Evolutionary conservation across 2,329 filamentous ascomycete genomes (phyloP).

Genomic region (Trichophyton mentagrophytes): DNA sequence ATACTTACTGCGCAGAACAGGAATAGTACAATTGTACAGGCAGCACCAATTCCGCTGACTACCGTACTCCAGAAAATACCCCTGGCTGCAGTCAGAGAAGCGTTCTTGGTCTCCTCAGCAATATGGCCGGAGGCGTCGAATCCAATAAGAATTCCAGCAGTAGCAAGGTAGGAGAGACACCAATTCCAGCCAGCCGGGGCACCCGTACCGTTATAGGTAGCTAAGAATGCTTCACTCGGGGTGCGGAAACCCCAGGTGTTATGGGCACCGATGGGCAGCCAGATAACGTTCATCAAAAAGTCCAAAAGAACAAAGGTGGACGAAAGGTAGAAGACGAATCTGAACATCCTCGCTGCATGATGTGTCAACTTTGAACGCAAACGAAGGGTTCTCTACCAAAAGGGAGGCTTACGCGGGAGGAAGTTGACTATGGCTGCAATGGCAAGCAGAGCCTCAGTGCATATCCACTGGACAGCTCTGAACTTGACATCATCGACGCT

Average conservation of each 20-base stretch:
- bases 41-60: slow-evolving; percentile 43
- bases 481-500: slow-evolving; percentile 44
- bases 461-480: slow-evolving; percentile 49
- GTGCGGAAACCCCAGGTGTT: slow-evolving; percentile 47
- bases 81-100: slow-evolving; percentile 41
- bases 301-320: slow-evolving; percentile 43
- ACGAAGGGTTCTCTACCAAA: neutral
- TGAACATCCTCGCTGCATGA: slow-evolving; percentile 32
- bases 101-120: slow-evolving; percentile 50
- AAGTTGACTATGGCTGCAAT: slow-evolving; percentile 41
- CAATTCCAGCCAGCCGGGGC: slow-evolving; percentile 49
- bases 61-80: slow-evolving; percentile 51
- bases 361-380: neutral
- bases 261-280: slow-evolving; percentile 46
- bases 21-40: slow-evolving; percentile 45
- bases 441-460: slow-evolving; percentile 40
- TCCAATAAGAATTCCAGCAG: slow-evolving; percentile 48
- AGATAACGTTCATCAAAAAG: slow-evolving; percentile 48
- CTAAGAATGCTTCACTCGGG: slow-evolving; percentile 47
- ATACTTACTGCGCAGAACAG: slow-evolving; percentile 43
- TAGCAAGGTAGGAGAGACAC: slow-evolving; percentile 50
- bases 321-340: slow-evolving; percentile 41
- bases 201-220: slow-evolving; percentile 47
- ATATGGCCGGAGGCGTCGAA: slow-evolving; percentile 51
- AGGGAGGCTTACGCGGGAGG: slow-evolving; percentile 34